A percentile compares a stretch with the other conserved stretches of the same genome.
phyloP scores from a whole-genome alignment of 225 moss, liverwort and hornwort species.

The Ulota crispa region DNA sequence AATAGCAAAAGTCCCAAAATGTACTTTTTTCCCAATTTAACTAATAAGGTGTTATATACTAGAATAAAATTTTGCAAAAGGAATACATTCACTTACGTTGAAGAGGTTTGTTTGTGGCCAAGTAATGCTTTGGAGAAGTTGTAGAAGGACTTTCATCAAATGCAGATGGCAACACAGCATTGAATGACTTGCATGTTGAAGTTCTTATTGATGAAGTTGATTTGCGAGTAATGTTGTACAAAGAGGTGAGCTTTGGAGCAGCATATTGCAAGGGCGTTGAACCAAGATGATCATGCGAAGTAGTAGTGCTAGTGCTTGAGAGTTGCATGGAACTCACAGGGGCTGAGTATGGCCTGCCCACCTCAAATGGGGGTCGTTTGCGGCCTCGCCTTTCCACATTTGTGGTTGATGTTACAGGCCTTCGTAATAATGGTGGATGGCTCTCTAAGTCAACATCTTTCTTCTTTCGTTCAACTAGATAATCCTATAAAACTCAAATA shows the following conservation, averaged over 20 bases:
- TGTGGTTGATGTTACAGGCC: slow-evolving; percentile 38
- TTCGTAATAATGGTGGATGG: slow-evolving; percentile 61
- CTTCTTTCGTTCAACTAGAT: slow-evolving; percentile 59
- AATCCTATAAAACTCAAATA: slow-evolving; percentile 21
- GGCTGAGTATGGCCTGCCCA: slow-evolving; percentile 51
- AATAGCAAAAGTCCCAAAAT: no score
- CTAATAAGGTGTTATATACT: background rate
- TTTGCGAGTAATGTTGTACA: slow-evolving; percentile 55
- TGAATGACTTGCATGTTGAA: slow-evolving; percentile 20
- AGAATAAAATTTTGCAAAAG: background rate
- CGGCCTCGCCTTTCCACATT: background rate
- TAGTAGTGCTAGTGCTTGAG: background rate
- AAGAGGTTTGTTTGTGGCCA: background rate
- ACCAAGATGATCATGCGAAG: background rate
- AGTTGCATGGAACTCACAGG: background rate
- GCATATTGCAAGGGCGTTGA: slow-evolving; percentile 60
- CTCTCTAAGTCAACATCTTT: slow-evolving; percentile 52
- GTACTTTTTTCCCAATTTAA: no score
- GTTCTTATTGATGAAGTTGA: background rate
- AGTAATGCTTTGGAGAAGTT: background rate
- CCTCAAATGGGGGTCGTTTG: slow-evolving; percentile 29
- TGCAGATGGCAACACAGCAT: background rate
- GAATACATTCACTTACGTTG: background rate
- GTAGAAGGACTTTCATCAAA: background rate
- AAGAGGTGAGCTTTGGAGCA: slow-evolving; percentile 52